Conservation (phyloP, 2,329 filamentous ascomycete genomes). For the Aspergillus bombycis region DNA sequence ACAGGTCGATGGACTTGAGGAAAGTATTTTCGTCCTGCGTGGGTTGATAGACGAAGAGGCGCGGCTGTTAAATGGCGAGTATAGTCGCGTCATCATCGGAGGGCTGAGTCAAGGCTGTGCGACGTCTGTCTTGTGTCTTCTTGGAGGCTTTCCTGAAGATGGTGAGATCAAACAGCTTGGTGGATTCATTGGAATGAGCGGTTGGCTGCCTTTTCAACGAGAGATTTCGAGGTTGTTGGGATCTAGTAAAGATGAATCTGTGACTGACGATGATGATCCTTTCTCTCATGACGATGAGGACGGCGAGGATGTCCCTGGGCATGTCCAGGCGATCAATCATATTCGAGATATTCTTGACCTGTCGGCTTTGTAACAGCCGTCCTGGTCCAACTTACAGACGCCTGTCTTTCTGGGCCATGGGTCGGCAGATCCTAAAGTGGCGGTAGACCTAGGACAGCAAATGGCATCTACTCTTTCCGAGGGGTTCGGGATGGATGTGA, state of each 20-base stretch:
- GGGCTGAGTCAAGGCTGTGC: constrained; percentile 60
- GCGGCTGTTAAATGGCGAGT: constrained; percentile 19
- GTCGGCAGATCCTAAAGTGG: too few species aligned
- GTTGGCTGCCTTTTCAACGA: constrained; percentile 14
- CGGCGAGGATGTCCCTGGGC: constrained; percentile 17
- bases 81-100: constrained; percentile 52
- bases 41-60: constrained; percentile 40
- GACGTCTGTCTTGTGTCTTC: constrained; percentile 46
- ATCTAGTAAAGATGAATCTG: constrained; percentile 22
- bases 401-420: neutral
- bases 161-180: constrained; percentile 31
- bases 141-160: constrained; percentile 38
- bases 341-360: constrained; percentile 37
- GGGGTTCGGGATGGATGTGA: too few species aligned
- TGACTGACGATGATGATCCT: constrained; percentile 27
- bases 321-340: constrained; percentile 32
- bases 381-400: neutral
- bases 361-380: constrained; percentile 2
- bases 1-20: constrained; percentile 50
- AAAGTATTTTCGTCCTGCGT: constrained; percentile 48
- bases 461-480: too few species aligned
- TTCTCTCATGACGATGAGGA: constrained; percentile 16
- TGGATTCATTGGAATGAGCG: constrained; percentile 54
- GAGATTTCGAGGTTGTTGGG: constrained; percentile 8
- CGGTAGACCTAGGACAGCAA: too few species aligned